A percentile compares a stretch with the other conserved stretches of the same genome.
phyloP scores from a whole-genome alignment of 1,284 basidiomycete genomes.

The Pascua sp. region DNA sequence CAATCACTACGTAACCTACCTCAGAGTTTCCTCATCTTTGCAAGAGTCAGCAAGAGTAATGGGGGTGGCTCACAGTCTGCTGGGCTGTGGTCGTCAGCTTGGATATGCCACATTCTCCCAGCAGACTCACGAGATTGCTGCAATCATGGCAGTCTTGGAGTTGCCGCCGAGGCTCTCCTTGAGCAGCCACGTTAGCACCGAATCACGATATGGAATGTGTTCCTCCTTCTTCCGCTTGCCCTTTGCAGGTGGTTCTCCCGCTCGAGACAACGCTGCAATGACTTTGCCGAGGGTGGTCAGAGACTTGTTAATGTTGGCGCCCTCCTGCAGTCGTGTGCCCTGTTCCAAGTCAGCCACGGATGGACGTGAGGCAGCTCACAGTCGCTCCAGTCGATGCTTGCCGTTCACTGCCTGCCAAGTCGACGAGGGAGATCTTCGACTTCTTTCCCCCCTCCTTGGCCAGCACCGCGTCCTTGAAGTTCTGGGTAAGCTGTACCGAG shows the following conservation, averaged over 20 bases:
- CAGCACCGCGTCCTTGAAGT: conserved; percentile 72
- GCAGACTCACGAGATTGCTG: conserved; percentile 71
- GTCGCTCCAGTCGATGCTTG: conserved; percentile 97
- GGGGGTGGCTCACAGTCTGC: conserved; percentile 59
- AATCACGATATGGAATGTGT: conserved; percentile 91
- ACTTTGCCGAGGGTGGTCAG: conserved; percentile 96
- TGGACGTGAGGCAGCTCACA: conserved; percentile 13
- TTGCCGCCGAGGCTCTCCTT: conserved; percentile 96
- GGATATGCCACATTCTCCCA: too few relatives aligned
- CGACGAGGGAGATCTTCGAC: conserved; percentile 88
- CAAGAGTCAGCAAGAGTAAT: not conserved
- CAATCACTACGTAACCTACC: conserved; percentile 39
- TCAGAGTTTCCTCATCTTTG: conserved; percentile 86
- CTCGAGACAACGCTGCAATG: conserved; percentile 82
- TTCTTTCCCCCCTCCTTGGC: conserved; percentile 93
- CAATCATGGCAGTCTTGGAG: conserved; percentile 84
- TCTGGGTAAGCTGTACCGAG: conserved; percentile 68
- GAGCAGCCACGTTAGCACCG: conserved; percentile 92
- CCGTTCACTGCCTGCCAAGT: conserved; percentile 95
- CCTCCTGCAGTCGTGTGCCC: conserved; percentile 88
- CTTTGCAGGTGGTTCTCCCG: conserved; percentile 56
- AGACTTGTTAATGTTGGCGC: conserved; percentile 97
- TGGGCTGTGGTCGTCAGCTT: conserved; percentile 51
- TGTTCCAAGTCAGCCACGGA: conserved; percentile 11
- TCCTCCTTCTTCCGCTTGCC: conserved; percentile 73